Base-by-base conservation (phyloP, 352 stramenopile species). In the Pythium monospermum region DNA sequence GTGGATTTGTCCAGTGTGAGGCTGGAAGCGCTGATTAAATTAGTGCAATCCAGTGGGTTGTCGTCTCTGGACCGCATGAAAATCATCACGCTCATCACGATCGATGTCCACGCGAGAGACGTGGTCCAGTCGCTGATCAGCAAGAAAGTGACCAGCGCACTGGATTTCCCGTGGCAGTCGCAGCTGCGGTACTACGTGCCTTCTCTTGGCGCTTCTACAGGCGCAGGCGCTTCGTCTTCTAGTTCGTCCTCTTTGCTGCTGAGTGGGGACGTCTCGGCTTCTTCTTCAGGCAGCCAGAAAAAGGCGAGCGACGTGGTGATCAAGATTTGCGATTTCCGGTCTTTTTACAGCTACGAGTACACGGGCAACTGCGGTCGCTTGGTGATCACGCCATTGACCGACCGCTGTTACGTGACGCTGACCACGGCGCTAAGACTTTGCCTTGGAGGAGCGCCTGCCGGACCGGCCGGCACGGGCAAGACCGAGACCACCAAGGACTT, bases 71-170 rank as follows among this genome's bases (percentile, higher is more conserved):
- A 89, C 39, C 85, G 95, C 1, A 87, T 87, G 28, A 98, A 98
- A 62, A 95, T 97, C 33, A 98, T 98, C 60, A 97, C 91, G n/a
- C 69, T 98, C 19, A 98, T 98, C 58, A 98, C 93, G n/a, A 91
- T 98, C 38, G 94, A 98, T 49, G 94, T 98, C 1, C 94, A 98
- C 53, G 93, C 89, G 27, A 84, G 94, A n/a, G 94, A 98, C 56
- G 90, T 98, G 12, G 81, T 98, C 7, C 83, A 97, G 52, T 87
- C 79, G 15, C 71, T 98, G 16, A 90, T 98, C 31, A 69, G 74
- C 3, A 94, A 97, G 59, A 98, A 98, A 63, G 92, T 90, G 1
- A 91, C 89, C 36, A 94, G 83, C 49, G 85, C 88, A 1, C 64
- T 93, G 27, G 85, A 96, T 36, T 98, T 98, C 62, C 72, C 91